Conservation (phyloP, 2,329 filamentous ascomycete genomes). For the Talaromyces sp. region DNA sequence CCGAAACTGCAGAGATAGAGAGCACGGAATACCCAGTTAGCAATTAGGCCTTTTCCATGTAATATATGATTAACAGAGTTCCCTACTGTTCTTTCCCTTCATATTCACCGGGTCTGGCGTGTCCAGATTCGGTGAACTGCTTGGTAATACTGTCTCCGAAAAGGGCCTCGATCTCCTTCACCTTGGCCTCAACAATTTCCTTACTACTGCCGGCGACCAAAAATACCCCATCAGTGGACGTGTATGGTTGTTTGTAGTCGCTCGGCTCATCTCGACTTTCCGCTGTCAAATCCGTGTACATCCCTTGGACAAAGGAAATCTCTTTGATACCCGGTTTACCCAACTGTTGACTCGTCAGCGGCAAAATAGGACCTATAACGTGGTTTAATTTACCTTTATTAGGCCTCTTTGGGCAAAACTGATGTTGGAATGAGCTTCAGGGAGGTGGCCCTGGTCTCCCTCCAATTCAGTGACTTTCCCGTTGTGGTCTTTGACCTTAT, state of each 20-base stretch:
- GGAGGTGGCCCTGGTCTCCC: not conserved
- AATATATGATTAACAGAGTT: not conserved
- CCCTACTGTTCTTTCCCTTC: slow-evolving; percentile 19
- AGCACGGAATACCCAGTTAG: not conserved
- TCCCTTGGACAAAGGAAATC: slow-evolving; percentile 13
- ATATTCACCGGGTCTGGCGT: not conserved
- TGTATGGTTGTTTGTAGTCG: slow-evolving; percentile 6
- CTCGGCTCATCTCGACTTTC: slow-evolving; percentile 14
- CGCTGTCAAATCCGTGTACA: slow-evolving; percentile 12
- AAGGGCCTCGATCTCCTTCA: not conserved
- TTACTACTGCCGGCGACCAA: not conserved
- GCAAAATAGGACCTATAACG: not conserved
- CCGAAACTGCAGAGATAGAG: slow-evolving; percentile 32
- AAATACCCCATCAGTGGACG: slow-evolving; percentile 3
- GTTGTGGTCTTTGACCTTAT: slow-evolving; percentile 4
- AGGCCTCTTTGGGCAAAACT: slow-evolving; percentile 10
- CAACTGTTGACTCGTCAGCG: slow-evolving; percentile 5
- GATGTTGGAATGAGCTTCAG: slow-evolving; percentile 10
- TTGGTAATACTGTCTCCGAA: slow-evolving; percentile 7
- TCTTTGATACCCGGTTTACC: slow-evolving; percentile 4
- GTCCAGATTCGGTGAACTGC: not conserved
- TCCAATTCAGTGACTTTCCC: not conserved
- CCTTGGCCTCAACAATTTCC: not conserved
- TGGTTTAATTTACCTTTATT: slow-evolving; percentile 2
- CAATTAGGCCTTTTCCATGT: not conserved